phyloP scores from a whole-genome alignment of 331 rosid genomes.

The Arachis monticola region DNA sequence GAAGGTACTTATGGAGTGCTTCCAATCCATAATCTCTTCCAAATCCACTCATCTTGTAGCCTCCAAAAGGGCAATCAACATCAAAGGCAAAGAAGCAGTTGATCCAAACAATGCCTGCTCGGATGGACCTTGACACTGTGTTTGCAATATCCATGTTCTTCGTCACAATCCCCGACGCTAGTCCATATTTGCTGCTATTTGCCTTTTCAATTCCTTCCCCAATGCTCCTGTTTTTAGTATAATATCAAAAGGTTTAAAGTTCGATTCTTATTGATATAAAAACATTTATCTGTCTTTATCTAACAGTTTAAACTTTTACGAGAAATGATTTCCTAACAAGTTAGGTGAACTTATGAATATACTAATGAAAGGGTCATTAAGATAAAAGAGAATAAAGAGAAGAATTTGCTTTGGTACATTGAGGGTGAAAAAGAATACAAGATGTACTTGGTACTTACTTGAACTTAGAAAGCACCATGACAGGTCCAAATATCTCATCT shows the following conservation, averaged over 20 bases:
- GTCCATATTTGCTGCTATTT: conserved; percentile 70
- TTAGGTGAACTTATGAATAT: too few species aligned
- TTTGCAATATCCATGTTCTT: conserved; percentile 73
- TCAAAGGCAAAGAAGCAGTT: conserved; percentile 81
- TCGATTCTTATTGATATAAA: too few species aligned
- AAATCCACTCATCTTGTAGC: conserved; percentile 85
- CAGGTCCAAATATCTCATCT: conserved; percentile 94
- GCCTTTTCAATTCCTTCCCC: conserved; percentile 78
- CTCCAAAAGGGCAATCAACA: conserved; percentile 70
- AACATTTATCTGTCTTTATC: too few species aligned
- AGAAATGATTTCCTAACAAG: too few species aligned
- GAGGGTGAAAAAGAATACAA: background rate
- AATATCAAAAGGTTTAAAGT: background rate
- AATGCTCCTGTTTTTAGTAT: conserved; percentile 48
- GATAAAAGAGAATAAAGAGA: too few species aligned
- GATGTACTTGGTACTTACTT: conserved; percentile 49
- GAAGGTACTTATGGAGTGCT: conserved; percentile 65
- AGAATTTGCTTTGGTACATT: too few species aligned
- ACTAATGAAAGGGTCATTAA: too few species aligned
- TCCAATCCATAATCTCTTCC: conserved; percentile 79
- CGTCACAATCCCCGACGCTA: conserved; percentile 85
- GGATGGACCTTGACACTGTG: conserved; percentile 81
- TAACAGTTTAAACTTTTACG: too few species aligned
- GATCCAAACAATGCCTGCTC: conserved; percentile 84
- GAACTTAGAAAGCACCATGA: conserved; percentile 76